A percentile compares a stretch with the other conserved stretches of the same genome.
Evolutionary conservation across 1,284 basidiomycete species (phyloP).

Genomic region (Ganoderma meredithae): DNA sequence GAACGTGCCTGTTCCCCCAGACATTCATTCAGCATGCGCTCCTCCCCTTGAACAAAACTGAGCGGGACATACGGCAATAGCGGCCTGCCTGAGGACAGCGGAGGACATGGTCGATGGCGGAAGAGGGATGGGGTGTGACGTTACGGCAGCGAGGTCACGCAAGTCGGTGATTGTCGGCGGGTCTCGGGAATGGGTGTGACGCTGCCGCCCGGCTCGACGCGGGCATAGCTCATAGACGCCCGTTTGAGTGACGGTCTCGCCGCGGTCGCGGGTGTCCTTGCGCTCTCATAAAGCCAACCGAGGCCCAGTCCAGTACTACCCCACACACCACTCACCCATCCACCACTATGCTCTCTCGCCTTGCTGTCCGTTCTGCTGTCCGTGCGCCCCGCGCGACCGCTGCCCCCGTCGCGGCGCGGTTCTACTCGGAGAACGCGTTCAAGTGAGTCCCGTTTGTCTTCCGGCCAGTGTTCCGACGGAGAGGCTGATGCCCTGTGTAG

Average conservation of each 20-base stretch:
- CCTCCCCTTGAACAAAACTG: not conserved
- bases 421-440: constrained; percentile 42
- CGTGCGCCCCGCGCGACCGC: constrained; percentile 48
- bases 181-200: constrained; percentile 33
- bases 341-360: constrained; percentile 53
- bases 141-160: constrained; percentile 33
- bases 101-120: constrained; percentile 58
- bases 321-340: not conserved
- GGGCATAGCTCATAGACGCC: constrained; percentile 22
- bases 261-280: constrained; percentile 3
- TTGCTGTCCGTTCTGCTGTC: constrained; percentile 49
- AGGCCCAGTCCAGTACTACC: not conserved
- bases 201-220: constrained; percentile 7
- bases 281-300: not conserved
- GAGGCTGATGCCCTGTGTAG: constrained; percentile 44
- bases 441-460: constrained; percentile 59
- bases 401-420: constrained; percentile 44
- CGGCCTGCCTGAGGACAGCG: constrained; percentile 64
- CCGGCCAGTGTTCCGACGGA: constrained; percentile 12
- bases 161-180: constrained; percentile 35
- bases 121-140: constrained; percentile 45
- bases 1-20: constrained; percentile 50
- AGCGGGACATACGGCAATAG: constrained; percentile 50
- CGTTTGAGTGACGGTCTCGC: constrained; percentile 3
- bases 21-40: constrained; percentile 22